Base-by-base conservation (phyloP, 2,329 filamentous ascomycete species). In the Xylariaceae sp. region DNA sequence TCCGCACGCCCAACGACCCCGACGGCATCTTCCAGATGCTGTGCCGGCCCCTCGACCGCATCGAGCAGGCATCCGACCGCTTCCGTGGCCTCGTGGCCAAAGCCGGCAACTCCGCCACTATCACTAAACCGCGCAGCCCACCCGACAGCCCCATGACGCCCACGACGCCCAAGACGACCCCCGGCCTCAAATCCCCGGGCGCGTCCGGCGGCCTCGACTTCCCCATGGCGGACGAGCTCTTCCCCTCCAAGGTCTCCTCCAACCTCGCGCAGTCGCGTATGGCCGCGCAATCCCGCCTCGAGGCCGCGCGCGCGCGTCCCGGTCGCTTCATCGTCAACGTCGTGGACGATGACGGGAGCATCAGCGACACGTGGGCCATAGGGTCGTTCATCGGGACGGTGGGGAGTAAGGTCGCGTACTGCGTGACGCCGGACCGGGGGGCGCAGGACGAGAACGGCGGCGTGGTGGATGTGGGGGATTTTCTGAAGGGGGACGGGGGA, bases 1-100 rank as follows among this genome's bases (percentile, higher is more conserved):
- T 89, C 15, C 78, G 85, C 40, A 71, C 79, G 0, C 86, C 84
- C 1, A 79, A 79, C 43, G 86, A 90, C 49, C 76, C 83, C 1
- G 76, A 86, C 4, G 86, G 85, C 19, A 52, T 77, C 7, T 79
- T 89, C 47, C 86, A 90, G 62, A 64, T 69, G 1, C 71, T 89
- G 1, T 90, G 86, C 60, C 74, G 73, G 33, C 85, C 85, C 1
- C 65, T 73, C 3, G 74, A 76, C 22, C 69, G 71, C 22, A 67
- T 78, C 16, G 72, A 79, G 31, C 64, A 75, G 17, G 68, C 73
- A 1, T 63, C 62, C 9, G 75, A 80, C 47, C 69, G 70, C 17
- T 73, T 71, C 55, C 65, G 64, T 16, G 53, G 51, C 3, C 55
- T 58, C 9, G 54, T 60, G 13, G 44, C 48, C 1, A 52, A 47